A percentile compares a stretch with the other conserved stretches of the same genome.
Evolutionary conservation across 148 eudicot genomes (phyloP).

Genomic region (Agrostemma githago): DNA sequence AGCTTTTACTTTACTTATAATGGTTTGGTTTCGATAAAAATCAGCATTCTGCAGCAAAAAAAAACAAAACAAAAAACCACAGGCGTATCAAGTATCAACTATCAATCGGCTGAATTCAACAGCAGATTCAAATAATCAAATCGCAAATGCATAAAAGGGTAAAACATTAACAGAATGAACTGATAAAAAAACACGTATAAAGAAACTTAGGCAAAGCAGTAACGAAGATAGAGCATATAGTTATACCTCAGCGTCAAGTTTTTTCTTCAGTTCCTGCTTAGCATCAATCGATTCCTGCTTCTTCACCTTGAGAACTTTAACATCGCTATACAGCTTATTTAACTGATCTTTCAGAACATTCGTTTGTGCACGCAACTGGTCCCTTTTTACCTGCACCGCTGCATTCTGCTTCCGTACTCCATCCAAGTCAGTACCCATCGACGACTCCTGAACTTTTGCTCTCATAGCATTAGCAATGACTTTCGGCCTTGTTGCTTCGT

Average conservation of each 20-base stretch:
- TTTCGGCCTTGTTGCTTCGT: slow-evolving; percentile 65
- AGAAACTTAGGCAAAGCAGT: too few relatives aligned
- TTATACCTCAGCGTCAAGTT: slow-evolving; percentile 52
- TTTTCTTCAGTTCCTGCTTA: slow-evolving; percentile 36
- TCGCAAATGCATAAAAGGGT: too few relatives aligned
- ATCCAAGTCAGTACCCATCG: slow-evolving; percentile 63
- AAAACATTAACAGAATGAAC: too few relatives aligned
- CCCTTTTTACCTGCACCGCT: slow-evolving; percentile 38
- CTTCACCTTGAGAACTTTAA: slow-evolving; percentile 31
- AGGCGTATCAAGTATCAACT: too few relatives aligned
- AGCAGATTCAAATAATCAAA: too few relatives aligned
- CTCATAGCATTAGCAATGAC: slow-evolving; percentile 65
- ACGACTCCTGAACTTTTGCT: slow-evolving; percentile 71
- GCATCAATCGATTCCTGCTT: slow-evolving; percentile 30
- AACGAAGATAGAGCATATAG: too few relatives aligned
- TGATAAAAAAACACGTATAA: too few relatives aligned
- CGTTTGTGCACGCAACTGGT: slow-evolving; percentile 41
- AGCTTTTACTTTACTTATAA: slow-evolving; percentile 30
- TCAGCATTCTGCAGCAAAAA: slow-evolving; percentile 33
- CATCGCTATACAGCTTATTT: slow-evolving; percentile 36
- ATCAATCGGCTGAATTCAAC: too few relatives aligned
- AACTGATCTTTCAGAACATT: slow-evolving; percentile 37
- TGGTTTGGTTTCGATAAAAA: slow-evolving; percentile 30
- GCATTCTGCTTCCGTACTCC: slow-evolving; percentile 69
- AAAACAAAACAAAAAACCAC: slow-evolving; percentile 13